These are phyloP conservation scores for Stephanodiscus minutulus DNA, from an alignment of 108 stramenopile genomes.

Conservation along the genomic window DNA sequence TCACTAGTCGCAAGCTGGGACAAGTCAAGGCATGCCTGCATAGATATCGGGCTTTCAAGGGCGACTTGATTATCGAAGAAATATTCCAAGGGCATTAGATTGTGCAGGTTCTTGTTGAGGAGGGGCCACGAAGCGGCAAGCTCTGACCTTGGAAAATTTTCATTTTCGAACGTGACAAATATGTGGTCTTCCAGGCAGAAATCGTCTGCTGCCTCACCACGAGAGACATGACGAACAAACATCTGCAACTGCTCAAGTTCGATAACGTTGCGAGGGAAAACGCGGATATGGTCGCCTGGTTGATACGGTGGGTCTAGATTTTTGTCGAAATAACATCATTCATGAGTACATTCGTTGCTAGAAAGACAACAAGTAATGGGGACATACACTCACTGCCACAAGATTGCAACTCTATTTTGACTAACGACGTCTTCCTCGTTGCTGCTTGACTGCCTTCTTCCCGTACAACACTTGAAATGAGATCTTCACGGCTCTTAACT, in stretches of 20 bases:
- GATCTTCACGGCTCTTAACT: constrained; percentile 4
- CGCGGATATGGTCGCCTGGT: constrained; percentile 18
- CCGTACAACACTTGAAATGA: neutral
- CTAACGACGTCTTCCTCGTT: constrained; percentile 3
- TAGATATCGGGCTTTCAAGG: constrained; percentile 5
- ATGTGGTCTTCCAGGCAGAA: constrained; percentile 16
- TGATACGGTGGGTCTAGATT: constrained; percentile 11
- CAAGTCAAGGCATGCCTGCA: constrained; percentile 7
- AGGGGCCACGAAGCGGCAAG: constrained; percentile 3
- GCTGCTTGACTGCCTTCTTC: neutral
- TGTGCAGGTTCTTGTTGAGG: neutral
- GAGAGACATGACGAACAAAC: constrained; percentile 2
- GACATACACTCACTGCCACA: constrained; percentile 6
- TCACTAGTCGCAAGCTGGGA: neutral
- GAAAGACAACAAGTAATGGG: neutral
- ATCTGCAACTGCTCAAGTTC: constrained; percentile 5
- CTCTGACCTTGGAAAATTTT: constrained; percentile 1
- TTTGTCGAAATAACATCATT: too few species aligned
- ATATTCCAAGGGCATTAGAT: neutral
- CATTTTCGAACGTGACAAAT: constrained; percentile 3
- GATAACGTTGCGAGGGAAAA: constrained; percentile 11
- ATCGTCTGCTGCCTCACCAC: neutral
- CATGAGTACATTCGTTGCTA: neutral
- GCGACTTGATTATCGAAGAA: constrained; percentile 4
- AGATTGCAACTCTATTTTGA: constrained; percentile 9